Percentiles rank a stretch among this genome's conserved stretches.
Conservation (phyloP, 2,329 filamentous ascomycete species). For the Epicoccum nigrum region DNA sequence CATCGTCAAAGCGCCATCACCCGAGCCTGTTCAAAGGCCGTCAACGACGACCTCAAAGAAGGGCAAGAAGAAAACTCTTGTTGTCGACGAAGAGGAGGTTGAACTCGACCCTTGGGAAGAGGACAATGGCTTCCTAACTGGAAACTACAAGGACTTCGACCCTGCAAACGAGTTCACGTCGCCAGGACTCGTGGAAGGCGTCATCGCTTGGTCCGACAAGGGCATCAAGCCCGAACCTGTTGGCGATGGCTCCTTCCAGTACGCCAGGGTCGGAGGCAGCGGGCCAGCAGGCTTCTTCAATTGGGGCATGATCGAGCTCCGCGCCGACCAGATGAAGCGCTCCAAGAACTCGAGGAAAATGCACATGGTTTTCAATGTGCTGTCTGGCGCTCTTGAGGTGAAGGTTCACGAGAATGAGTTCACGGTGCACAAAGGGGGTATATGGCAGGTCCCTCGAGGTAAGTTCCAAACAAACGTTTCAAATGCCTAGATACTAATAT, state of each 20-base stretch:
- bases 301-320: constrained; percentile 86
- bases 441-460: constrained; percentile 97
- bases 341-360: constrained; percentile 93
- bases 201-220: constrained; percentile 64
- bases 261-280: constrained; percentile 75
- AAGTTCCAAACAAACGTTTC: constrained; percentile 48
- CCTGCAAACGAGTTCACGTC: constrained; percentile 62
- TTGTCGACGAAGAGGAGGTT: constrained; percentile 60
- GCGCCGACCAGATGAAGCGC: constrained; percentile 80
- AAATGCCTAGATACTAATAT: neutral
- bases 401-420: constrained; percentile 78
- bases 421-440: constrained; percentile 82
- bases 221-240: constrained; percentile 65
- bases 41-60: constrained; percentile 39
- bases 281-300: constrained; percentile 74
- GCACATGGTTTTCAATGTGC: constrained; percentile 96
- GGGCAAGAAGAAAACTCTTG: constrained; percentile 39
- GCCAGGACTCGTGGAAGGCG: constrained; percentile 58
- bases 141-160: constrained; percentile 69
- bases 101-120: constrained; percentile 74
- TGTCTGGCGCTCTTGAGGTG: constrained; percentile 80
- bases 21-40: constrained; percentile 46
- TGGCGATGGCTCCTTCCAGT: constrained; percentile 75
- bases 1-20: constrained; percentile 75
- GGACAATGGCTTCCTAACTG: constrained; percentile 67